A percentile compares a stretch with the other conserved stretches of the same genome.
Conservation (phyloP, 331 rosid species). For the Acacia pycnantha region DNA sequence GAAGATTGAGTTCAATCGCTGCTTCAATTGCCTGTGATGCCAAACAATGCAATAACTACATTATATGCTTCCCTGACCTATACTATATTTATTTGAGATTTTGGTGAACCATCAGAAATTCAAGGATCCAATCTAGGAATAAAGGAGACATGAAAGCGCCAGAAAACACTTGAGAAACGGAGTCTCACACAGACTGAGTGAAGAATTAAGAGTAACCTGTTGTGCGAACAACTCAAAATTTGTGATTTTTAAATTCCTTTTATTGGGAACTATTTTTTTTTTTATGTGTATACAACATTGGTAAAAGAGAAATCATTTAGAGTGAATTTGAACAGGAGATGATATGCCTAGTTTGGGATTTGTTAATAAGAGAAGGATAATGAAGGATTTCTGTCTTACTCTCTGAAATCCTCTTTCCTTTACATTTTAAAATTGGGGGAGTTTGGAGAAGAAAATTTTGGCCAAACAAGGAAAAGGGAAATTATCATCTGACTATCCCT, state of each 20-base stretch:
- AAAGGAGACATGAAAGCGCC: background rate
- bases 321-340: background rate
- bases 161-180: background rate
- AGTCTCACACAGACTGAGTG: background rate
- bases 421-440: background rate
- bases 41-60: constrained; percentile 1
- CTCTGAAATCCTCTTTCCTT: background rate
- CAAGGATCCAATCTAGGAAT: background rate
- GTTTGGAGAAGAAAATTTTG: background rate
- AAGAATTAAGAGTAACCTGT: background rate
- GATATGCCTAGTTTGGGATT: background rate
- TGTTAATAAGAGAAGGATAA: background rate
- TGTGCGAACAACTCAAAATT: background rate
- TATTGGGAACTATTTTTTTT: background rate
- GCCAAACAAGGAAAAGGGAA: background rate
- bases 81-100: background rate
- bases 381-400: background rate
- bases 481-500: background rate
- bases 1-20: constrained; percentile 78
- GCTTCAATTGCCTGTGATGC: constrained; percentile 88
- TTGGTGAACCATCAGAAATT: background rate
- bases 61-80: constrained; percentile 1
- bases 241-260: background rate
- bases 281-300: background rate
- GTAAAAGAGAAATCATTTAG: background rate